phyloP scores from a whole-genome alignment of 768 basidiomycete species.

The Kwoniella sp. region DNA sequence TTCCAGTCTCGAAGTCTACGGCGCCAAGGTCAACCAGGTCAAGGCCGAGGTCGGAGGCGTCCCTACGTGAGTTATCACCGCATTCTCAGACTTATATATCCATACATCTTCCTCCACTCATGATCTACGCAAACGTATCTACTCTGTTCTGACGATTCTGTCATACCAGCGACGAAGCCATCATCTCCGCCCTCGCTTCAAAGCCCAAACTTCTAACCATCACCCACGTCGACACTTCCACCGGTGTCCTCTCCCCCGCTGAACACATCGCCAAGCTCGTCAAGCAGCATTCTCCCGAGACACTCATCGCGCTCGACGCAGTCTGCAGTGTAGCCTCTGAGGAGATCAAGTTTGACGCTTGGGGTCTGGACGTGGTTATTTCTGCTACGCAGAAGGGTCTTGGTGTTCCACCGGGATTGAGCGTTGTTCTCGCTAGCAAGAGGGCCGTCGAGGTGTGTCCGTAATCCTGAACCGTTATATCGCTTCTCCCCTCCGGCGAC shows the following conservation, averaged over 20 bases:
- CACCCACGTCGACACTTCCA: constrained; percentile 66
- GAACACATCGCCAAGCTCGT: constrained; percentile 74
- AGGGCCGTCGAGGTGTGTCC: constrained; percentile 70
- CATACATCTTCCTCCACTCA: no score
- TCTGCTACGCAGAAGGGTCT: constrained; percentile 65
- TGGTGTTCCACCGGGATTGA: constrained; percentile 87
- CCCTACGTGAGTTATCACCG: constrained; percentile 58
- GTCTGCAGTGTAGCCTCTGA: constrained; percentile 96
- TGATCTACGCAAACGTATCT: no score
- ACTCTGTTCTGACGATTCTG: no score
- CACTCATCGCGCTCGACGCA: constrained; percentile 84
- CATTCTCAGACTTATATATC: no score
- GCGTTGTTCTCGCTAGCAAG: constrained; percentile 78
- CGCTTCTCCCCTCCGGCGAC: background rate
- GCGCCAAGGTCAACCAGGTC: constrained; percentile 81
- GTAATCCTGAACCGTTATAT: no score
- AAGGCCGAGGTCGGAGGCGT: constrained; percentile 79
- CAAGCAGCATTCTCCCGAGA: constrained; percentile 75
- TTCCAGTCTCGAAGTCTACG: constrained; percentile 77
- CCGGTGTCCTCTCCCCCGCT: constrained; percentile 82
- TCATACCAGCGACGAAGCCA: constrained; percentile 44
- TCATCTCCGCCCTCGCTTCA: constrained; percentile 64
- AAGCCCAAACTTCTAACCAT: constrained; percentile 87
- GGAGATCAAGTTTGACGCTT: constrained; percentile 89
- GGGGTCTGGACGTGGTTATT: constrained; percentile 83